Percentiles rank a stretch among this genome's conserved stretches.
Evolutionary conservation across 75 land plant species (phyloP).

Genomic region (Pinus taeda): DNA sequence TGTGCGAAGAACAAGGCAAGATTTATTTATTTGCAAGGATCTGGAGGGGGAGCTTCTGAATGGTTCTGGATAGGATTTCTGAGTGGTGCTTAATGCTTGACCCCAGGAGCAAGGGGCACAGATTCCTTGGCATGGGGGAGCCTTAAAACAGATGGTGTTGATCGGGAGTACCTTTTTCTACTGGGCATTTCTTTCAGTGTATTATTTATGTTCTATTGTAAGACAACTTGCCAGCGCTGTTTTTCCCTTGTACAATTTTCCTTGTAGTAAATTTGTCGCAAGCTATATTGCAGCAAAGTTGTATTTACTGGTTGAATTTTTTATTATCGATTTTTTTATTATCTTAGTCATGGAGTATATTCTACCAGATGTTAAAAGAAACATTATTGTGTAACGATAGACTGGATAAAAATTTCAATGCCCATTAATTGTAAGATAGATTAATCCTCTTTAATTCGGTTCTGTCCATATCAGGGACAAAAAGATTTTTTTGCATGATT

Average conservation of each 20-base stretch:
- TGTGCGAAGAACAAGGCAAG: conserved; percentile 22
- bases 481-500: background rate
- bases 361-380: background rate
- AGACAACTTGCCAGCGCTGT: conserved; percentile 95
- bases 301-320: background rate
- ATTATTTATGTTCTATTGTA: conserved; percentile 76
- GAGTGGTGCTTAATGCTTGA: too few species aligned
- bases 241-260: conserved; percentile 49
- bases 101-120: conserved; percentile 13
- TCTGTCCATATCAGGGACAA: background rate
- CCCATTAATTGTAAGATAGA: background rate
- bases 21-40: too few species aligned
- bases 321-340: background rate
- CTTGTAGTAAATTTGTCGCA: conserved; percentile 1
- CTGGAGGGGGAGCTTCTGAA: too few species aligned
- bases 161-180: conserved; percentile 26
- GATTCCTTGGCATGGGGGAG: conserved; percentile 46
- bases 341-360: background rate
- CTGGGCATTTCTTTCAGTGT: conserved; percentile 66
- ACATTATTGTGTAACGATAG: background rate
- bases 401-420: background rate
- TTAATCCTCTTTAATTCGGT: background rate
- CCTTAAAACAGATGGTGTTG: conserved; percentile 40
- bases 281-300: conserved; percentile 1
- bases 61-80: too few species aligned